Evolutionary conservation across 2,329 filamentous ascomycete genomes (phyloP).

Genomic region (Gnomoniopsis smithogilvyi): DNA sequence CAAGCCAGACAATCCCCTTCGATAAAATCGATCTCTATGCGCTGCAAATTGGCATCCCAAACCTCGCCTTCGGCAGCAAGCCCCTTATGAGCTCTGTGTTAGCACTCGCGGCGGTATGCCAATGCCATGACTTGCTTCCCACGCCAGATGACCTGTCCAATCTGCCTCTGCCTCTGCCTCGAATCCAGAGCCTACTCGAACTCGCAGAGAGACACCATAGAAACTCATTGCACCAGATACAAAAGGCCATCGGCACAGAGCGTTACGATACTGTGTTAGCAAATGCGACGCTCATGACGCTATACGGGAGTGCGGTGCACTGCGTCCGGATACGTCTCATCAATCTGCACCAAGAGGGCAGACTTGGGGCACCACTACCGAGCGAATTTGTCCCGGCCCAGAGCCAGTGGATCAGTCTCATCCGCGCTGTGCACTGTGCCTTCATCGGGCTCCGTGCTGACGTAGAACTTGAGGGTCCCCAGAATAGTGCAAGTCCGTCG

Average conservation of each 20-base stretch:
- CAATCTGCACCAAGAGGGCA: slow-evolving; percentile 18
- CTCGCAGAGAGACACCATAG: slow-evolving; percentile 36
- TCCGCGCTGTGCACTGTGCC: slow-evolving; percentile 32
- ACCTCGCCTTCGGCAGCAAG: slow-evolving; percentile 35
- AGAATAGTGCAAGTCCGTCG: not conserved
- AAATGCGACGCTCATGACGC: slow-evolving; percentile 39
- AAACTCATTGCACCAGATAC: slow-evolving; percentile 34
- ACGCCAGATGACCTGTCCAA: not conserved
- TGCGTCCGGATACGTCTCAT: slow-evolving; percentile 32
- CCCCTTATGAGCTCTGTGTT: slow-evolving; percentile 40
- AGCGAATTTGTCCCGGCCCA: slow-evolving; percentile 29
- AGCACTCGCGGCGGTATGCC: slow-evolving; percentile 37
- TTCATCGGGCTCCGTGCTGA: slow-evolving; percentile 29
- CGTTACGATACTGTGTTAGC: slow-evolving; percentile 34
- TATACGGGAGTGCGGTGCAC: slow-evolving; percentile 37
- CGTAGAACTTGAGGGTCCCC: not conserved
- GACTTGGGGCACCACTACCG: slow-evolving; percentile 16
- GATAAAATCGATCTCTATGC: slow-evolving; percentile 37
- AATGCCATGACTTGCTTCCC: slow-evolving; percentile 31
- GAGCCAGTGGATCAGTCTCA: slow-evolving; percentile 35
- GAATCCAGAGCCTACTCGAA: slow-evolving; percentile 27
- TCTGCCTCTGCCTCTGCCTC: not conserved
- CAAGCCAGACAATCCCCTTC: slow-evolving; percentile 32
- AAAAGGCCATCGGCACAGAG: slow-evolving; percentile 28
- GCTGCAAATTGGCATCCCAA: slow-evolving; percentile 38